phyloP scores from a whole-genome alignment of 306 rosid genomes.

The Ammopiptanthus mongolicus region DNA sequence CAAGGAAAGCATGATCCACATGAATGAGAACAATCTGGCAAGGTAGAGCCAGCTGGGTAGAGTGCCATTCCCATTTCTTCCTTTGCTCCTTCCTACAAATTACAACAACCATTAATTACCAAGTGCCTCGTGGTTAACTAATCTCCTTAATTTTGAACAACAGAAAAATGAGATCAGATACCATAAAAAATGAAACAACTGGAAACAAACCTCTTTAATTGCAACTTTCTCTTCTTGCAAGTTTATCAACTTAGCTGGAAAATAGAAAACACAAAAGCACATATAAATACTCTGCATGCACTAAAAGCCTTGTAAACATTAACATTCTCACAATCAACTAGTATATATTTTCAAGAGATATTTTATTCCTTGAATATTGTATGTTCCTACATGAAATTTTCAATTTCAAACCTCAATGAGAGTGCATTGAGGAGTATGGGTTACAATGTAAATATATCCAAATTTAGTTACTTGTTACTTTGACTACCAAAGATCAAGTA shows the following conservation, averaged over 20 bases:
- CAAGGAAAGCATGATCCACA: slow-evolving; percentile 87
- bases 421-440: not conserved
- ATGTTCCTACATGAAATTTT: not conserved
- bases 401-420: not conserved
- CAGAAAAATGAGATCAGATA: not conserved
- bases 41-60: slow-evolving; percentile 53
- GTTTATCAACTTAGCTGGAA: slow-evolving; percentile 26
- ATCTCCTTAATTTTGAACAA: not conserved
- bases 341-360: not conserved
- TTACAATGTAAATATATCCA: not conserved
- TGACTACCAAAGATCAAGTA: not conserved
- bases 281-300: not conserved
- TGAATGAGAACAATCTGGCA: slow-evolving; percentile 83
- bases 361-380: not conserved
- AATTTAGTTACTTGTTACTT: not conserved
- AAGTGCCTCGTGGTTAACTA: not conserved
- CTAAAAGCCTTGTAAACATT: not conserved
- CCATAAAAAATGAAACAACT: not conserved
- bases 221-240: slow-evolving; percentile 9
- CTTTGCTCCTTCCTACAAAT: slow-evolving; percentile 31
- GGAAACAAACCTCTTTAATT: slow-evolving; percentile 31
- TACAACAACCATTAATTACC: not conserved
- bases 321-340: not conserved
- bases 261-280: not conserved
- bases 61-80: slow-evolving; percentile 40